Conservation (phyloP, 306 rosid genomes). For the Fagus sylvatica region DNA sequence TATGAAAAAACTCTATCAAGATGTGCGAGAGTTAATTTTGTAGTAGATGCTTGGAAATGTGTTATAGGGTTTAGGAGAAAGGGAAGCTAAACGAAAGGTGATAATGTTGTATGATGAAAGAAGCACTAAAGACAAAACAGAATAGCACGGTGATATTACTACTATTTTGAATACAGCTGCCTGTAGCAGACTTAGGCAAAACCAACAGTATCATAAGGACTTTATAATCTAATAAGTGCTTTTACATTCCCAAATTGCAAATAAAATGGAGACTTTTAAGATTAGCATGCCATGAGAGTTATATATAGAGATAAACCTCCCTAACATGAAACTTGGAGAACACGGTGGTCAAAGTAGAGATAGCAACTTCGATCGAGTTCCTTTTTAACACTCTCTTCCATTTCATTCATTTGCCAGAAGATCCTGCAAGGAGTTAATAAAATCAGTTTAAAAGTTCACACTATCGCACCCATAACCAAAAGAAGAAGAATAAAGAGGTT, state of each 20-base stretch:
- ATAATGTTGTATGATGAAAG: not conserved
- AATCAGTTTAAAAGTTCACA: not conserved
- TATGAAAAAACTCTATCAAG: not conserved
- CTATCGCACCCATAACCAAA: no score
- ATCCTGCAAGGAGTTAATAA: slow-evolving; percentile 24
- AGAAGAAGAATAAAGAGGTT: not conserved
- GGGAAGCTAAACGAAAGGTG: not conserved
- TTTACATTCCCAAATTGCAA: slow-evolving; percentile 16
- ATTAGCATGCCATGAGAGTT: slow-evolving; percentile 19
- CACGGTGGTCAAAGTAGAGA: not conserved
- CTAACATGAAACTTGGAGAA: not conserved
- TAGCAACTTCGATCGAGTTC: slow-evolving; percentile 9
- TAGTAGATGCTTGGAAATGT: not conserved
- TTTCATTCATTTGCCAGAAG: slow-evolving; percentile 19
- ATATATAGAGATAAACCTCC: slow-evolving; percentile 4
- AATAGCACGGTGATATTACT: not conserved
- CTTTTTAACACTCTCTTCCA: not conserved
- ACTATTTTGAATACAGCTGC: not conserved
- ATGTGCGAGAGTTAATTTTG: not conserved
- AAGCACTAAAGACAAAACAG: not conserved
- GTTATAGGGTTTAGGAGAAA: not conserved
- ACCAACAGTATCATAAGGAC: slow-evolving; percentile 3
- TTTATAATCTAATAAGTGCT: slow-evolving; percentile 10
- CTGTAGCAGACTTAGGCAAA: not conserved
- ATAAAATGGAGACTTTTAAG: not conserved